Base-by-base conservation (phyloP, 495 filamentous ascomycete genomes). In the Trichoderma asperelloides region DNA sequence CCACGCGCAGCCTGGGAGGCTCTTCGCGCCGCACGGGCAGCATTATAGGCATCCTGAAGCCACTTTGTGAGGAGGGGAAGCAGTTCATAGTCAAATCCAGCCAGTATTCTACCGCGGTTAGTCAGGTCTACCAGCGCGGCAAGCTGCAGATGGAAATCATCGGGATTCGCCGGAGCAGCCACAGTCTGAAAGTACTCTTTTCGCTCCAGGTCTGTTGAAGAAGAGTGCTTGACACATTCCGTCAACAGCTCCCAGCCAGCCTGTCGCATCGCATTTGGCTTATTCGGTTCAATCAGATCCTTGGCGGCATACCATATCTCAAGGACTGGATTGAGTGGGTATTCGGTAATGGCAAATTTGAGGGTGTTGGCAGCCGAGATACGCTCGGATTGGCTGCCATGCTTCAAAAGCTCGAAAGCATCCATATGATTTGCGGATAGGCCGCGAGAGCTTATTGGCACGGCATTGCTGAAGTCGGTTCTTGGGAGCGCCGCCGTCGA, bases 71-170 rank as follows among this genome's bases (percentile, higher is more conserved):
- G 69, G 43, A 90, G 78, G 16, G 81, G 80, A 51, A 86, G 78
- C 0, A 89, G 77, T 9, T 85, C 79, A 68, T 86, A 84, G 68
- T 90, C 85, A 70, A 91, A 89, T 7, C 87, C 85, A 21, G 84
- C 78, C 13, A 91, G 70, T 70, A 88, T 81, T 68, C 84, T 83
- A 25, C 88, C 89, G 39, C 83, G 79, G 47, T 84, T 83, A 1
- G 88, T 88, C 63, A 92, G 77, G 51, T 84, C 83, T 43, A 83
- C 78, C 64, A 92, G 74, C 18, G 87, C 84, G 23, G 81, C 78
- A 13, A 91, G 80, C 71, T 90, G 88, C 6, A 86, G 74, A 70
- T 86, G 81, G 68, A 89, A 89, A 71, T 88, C 83, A 27, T 86
- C 82, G 41, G 83, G 77, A 66, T 81, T 75, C 6, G 79, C 77